These are phyloP conservation scores for Apiospora saccharicola DNA, from an alignment of 2,329 filamentous ascomycete species.

Conservation along the genomic window DNA sequence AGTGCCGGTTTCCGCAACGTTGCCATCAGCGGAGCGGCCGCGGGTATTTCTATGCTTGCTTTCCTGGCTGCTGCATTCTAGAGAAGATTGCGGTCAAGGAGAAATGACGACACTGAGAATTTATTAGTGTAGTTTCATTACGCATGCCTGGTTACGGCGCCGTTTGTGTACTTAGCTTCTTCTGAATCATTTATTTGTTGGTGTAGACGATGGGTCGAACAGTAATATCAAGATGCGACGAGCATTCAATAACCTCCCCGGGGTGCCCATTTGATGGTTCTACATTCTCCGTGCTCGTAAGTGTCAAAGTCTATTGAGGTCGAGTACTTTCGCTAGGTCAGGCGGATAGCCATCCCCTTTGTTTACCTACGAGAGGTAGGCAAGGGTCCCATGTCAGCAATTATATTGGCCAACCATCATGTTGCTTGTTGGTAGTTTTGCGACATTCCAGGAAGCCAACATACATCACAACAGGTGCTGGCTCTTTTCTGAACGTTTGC, in stretches of 20 bases:
- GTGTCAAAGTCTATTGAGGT: not conserved
- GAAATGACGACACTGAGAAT: slow-evolving; percentile 6
- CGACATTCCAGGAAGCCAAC: not conserved
- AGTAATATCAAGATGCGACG: not conserved
- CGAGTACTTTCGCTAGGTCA: not conserved
- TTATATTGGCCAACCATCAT: not conserved
- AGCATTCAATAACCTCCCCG: not conserved
- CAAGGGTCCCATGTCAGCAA: not conserved
- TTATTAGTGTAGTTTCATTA: slow-evolving; percentile 17
- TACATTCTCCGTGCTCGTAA: not conserved
- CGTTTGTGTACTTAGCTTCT: slow-evolving; percentile 20
- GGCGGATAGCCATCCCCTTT: not conserved
- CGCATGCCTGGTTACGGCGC: slow-evolving; percentile 13
- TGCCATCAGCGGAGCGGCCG: slow-evolving; percentile 19
- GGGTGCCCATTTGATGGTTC: not conserved
- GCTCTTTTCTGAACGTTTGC: not conserved
- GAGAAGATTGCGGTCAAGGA: slow-evolving; percentile 8
- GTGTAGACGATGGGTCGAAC: not conserved
- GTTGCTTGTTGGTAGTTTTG: not conserved
- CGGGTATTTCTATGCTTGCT: slow-evolving; percentile 20
- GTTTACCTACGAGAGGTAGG: not conserved
- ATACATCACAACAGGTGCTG: not conserved
- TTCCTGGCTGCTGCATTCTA: slow-evolving; percentile 17
- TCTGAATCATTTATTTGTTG: not conserved
- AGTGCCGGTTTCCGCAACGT: slow-evolving; percentile 23